Conservation (phyloP, 2,329 filamentous ascomycete species). For the Scedosporium aurantiacum region DNA sequence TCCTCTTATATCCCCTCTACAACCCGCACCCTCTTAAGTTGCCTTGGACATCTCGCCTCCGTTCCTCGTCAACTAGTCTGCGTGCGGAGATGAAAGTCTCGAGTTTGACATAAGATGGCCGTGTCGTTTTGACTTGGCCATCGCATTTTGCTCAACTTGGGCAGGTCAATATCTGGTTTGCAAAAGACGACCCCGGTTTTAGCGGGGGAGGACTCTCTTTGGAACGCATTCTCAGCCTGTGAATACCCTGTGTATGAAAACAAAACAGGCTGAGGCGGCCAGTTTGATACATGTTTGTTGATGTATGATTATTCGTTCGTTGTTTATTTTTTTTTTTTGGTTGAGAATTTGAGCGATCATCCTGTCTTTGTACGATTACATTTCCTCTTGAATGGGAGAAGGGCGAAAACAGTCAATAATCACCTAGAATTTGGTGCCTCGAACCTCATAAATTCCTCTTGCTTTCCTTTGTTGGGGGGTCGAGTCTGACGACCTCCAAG, state of each 20-base stretch:
- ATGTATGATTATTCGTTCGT: background rate
- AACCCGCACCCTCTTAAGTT: constrained; percentile 92
- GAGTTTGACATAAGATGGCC: constrained; percentile 25
- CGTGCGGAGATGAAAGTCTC: constrained; percentile 68
- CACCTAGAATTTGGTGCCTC: too few species aligned
- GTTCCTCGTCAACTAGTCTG: constrained; percentile 93
- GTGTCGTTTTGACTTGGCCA: constrained; percentile 38
- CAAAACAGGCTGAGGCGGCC: constrained; percentile 1
- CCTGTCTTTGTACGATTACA: background rate
- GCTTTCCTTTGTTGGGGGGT: too few species aligned
- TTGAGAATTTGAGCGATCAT: background rate
- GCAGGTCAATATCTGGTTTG: constrained; percentile 3
- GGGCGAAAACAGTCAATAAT: too few species aligned
- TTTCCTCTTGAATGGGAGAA: background rate
- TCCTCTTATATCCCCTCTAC: constrained; percentile 3
- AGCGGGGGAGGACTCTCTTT: background rate
- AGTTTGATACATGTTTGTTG: constrained; percentile 5
- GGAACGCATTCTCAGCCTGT: background rate
- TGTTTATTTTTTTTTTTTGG: background rate
- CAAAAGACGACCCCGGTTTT: background rate
- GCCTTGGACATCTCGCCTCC: constrained; percentile 62
- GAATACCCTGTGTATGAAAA: background rate
- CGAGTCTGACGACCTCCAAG: too few species aligned
- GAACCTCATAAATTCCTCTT: too few species aligned
- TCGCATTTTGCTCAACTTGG: constrained; percentile 4